Base-by-base conservation (phyloP, 225 moss, liverwort and hornwort species). In the Climacium dendroides region DNA sequence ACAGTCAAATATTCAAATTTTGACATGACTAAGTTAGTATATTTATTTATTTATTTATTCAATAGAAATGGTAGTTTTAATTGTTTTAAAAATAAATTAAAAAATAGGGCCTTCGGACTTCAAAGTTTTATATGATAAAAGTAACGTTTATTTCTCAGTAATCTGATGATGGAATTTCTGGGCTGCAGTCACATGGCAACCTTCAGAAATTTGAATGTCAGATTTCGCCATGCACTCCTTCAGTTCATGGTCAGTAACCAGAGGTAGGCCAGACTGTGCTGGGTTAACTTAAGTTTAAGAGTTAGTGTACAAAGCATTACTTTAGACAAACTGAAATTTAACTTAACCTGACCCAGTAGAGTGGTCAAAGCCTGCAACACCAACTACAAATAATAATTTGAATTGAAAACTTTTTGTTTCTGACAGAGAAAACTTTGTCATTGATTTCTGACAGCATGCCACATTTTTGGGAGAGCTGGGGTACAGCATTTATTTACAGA, bases 1-100 rank as follows among this genome's bases (percentile, higher is more conserved):
- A 20, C 1, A 0, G 2, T 34, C 32, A 32, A 6, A 15, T 62
- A n/a, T n/a, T n/a, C n/a, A n/a, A n/a, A n/a, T n/a, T n/a, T n/a
- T n/a, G n/a, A n/a, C n/a, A n/a, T n/a, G n/a, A n/a, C n/a, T n/a
- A n/a, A n/a, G n/a, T n/a, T n/a, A n/a, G n/a, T n/a, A n/a, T n/a
- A n/a, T n/a, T n/a, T n/a, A n/a, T n/a, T n/a, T n/a, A n/a, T n/a
- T n/a, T n/a, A n/a, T n/a, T n/a, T n/a, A n/a, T n/a, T n/a, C n/a
- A n/a, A n/a, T 62, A 62, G 16, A 32, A 62, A 62, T 62, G 16
- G 0, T 1, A 30, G 1, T 62, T 32, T 30, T 30, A 4, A 32
- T 16, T 62, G 6, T 4, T 15, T 62, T 15, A 26, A n/a, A n/a
- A n/a, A n/a, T n/a, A n/a, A n/a, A n/a, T 62, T 2, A 26, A 12